Evolutionary conservation across 306 rosid genomes (phyloP), one percentile per base, ranked within the genome.

Genomic region (Geum urbanum): DNA sequence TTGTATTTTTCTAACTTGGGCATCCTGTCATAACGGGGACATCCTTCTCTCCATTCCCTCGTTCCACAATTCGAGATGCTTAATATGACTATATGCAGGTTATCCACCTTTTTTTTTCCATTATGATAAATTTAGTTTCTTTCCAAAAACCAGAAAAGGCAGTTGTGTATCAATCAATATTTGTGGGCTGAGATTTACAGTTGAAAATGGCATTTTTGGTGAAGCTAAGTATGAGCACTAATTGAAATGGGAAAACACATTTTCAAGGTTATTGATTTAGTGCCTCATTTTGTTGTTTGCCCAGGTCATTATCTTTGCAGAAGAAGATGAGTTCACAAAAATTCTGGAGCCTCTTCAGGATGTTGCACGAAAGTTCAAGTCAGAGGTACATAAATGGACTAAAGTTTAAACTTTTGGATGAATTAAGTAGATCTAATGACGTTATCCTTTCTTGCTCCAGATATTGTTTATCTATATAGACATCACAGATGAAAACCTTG

Each of bases 311-410:
- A 76, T 88, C 77, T 94, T 91, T 54, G 82, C 91, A 10, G 76
- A 80, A 7, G 75, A 4, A 24, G 91, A 84, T 44, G 87, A 83
- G 71, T 76, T 83, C 35, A 78, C 84, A 67, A 84, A 83, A 69
- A 87, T 89, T 82, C 82, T 70, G 56, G 87, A 86, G 74, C 70
- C 84, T 44, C 89, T 91, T 75, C 92, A 83, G 73, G 80, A 89
- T 76, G 81, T 91, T 67, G 97, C 96, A 15, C 89, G 86, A 88
- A 77, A 78, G 75, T 91, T 88, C 82, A 88, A 89, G 88, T 80
- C 91, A 15, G 84, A 89, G 96, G 99, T 91, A 79, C 18, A 54
- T 70, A 56, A 74, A 70, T 67, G 73, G 69, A 19, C 68, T 67
- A 61, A 47, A 52, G 63, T 80, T 70, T 47, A 54, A 67, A 48